Percentiles rank a stretch among this genome's conserved stretches.
These are phyloP conservation scores for Acacia acuminata DNA, from an alignment of 306 rosid genomes.

Conservation along the genomic window DNA sequence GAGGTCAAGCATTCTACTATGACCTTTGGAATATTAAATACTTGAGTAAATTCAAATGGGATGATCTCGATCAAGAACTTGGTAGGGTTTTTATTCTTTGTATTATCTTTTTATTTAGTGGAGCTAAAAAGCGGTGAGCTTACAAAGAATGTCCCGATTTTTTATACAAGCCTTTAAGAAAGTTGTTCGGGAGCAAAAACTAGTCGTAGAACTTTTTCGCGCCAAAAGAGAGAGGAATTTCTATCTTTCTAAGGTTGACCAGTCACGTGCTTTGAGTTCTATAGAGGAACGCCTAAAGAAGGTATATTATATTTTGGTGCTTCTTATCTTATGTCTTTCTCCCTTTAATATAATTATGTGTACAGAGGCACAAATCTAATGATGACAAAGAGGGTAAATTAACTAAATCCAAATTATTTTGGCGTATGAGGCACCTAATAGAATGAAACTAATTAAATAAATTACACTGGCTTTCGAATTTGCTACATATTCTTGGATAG, in stretches of 20 bases:
- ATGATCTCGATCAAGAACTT: conserved; percentile 81
- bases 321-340: no score
- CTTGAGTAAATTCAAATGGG: conserved; percentile 95
- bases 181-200: conserved; percentile 78
- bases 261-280: conserved; percentile 69
- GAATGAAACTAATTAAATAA: no score
- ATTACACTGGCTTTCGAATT: neutral
- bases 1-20: conserved; percentile 73
- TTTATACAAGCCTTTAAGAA: conserved; percentile 64
- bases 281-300: conserved; percentile 78
- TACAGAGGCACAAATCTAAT: neutral
- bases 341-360: neutral
- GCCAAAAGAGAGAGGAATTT: conserved; percentile 86
- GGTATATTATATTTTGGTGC: conserved; percentile 42
- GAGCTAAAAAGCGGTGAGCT: conserved; percentile 30
- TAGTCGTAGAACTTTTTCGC: conserved; percentile 79
- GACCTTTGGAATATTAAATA: conserved; percentile 98
- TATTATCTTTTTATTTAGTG: conserved; percentile 5
- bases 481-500: neutral
- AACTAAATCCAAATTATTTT: neutral
- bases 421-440: neutral
- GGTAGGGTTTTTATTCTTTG: conserved; percentile 49
- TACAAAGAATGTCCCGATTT: neutral
- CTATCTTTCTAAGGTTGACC: conserved; percentile 71
- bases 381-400: neutral